Conservation (phyloP, 768 basidiomycete genomes). For the Termitomyces sp. region DNA sequence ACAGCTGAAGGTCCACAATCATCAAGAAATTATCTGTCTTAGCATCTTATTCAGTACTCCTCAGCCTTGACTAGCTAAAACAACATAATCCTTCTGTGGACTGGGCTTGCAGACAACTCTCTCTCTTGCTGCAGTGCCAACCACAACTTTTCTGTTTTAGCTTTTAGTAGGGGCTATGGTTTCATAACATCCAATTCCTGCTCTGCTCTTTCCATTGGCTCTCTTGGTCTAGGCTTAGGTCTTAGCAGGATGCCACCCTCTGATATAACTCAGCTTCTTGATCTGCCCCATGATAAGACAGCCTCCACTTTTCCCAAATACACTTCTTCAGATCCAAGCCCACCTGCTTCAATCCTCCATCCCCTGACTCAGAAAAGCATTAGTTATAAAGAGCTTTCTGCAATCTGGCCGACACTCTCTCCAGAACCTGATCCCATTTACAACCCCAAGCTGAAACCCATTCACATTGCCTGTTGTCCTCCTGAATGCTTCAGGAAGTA, state of each 20-base stretch:
- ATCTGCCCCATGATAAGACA: background rate
- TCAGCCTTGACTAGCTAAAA: slow-evolving; percentile 33
- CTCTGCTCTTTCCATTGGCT: background rate
- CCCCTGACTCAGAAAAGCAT: slow-evolving; percentile 7
- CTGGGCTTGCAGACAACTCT: slow-evolving; percentile 17
- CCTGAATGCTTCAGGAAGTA: too few relatives aligned
- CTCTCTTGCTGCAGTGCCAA: background rate
- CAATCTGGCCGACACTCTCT: slow-evolving; percentile 5
- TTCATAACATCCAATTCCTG: background rate
- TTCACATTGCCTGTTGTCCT: too few relatives aligned
- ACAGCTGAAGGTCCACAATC: slow-evolving; percentile 20
- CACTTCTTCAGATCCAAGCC: background rate
- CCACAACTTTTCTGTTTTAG: background rate
- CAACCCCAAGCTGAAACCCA: slow-evolving; percentile 4
- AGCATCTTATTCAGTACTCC: slow-evolving; percentile 30
- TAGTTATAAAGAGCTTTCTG: slow-evolving; percentile 6
- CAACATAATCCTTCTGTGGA: slow-evolving; percentile 31
- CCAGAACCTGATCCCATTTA: background rate
- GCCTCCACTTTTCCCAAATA: background rate
- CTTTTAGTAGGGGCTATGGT: background rate
- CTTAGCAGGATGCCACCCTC: slow-evolving; percentile 3
- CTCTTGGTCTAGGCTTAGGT: slow-evolving; percentile 27
- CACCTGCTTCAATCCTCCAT: slow-evolving; percentile 2
- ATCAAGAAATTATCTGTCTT: slow-evolving; percentile 26
- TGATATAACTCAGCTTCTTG: background rate